phyloP scores from a whole-genome alignment of 129 eudicot species.

The Chrysanthemum seticuspe region DNA sequence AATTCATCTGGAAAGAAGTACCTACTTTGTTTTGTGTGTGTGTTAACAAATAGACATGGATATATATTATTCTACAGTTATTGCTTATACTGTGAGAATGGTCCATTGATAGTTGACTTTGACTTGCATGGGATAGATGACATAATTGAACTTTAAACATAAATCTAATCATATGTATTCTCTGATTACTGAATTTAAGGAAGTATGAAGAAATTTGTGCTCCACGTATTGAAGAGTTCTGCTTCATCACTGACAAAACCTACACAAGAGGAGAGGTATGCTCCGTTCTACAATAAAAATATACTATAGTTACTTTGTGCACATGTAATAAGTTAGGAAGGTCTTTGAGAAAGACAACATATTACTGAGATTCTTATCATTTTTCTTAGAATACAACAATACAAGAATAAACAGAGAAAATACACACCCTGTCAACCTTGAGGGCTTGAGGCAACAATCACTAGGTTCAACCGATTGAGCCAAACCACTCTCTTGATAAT shows the following conservation, averaged over 20 bases:
- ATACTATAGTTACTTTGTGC: too few relatives aligned
- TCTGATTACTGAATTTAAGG: constrained; percentile 37
- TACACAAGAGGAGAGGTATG: constrained; percentile 79
- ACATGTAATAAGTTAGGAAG: too few relatives aligned
- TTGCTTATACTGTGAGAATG: neutral
- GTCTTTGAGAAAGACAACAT: neutral
- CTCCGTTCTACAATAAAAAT: neutral
- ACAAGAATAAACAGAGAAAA: too few relatives aligned
- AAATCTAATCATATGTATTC: constrained; percentile 20
- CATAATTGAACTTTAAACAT: constrained; percentile 6
- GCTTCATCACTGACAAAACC: constrained; percentile 88
- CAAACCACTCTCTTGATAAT: too few relatives aligned
- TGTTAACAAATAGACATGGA: neutral
- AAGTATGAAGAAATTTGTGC: constrained; percentile 92
- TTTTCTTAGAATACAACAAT: too few relatives aligned
- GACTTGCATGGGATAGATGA: constrained; percentile 8
- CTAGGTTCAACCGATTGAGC: too few relatives aligned
- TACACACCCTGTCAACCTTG: too few relatives aligned
- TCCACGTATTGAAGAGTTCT: constrained; percentile 82
- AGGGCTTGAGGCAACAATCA: too few relatives aligned
- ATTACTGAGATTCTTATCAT: too few relatives aligned
- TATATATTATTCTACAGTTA: too few relatives aligned
- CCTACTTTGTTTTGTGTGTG: neutral
- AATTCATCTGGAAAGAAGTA: neutral
- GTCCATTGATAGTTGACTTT: constrained; percentile 1